Conservation (phyloP, 2,329 filamentous ascomycete species). For the Penicillium sp. region DNA sequence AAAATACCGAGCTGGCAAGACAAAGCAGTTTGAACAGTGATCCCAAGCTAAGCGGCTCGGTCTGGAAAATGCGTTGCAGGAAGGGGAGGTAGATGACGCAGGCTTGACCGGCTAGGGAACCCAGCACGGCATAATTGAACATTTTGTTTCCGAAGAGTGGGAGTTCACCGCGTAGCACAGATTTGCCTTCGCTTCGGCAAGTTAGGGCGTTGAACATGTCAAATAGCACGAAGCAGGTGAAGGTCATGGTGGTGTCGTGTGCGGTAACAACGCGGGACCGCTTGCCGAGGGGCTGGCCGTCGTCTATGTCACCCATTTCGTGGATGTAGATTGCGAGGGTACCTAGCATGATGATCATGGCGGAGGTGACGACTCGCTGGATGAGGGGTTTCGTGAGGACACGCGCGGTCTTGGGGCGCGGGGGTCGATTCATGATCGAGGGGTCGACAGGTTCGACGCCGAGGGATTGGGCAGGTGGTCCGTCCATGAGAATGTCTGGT, state of each 20-base stretch:
- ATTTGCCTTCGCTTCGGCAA: constrained; percentile 90
- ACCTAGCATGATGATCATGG: constrained; percentile 86
- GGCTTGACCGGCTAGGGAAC: constrained; percentile 82
- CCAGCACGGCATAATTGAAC: constrained; percentile 93
- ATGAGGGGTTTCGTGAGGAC: constrained; percentile 87
- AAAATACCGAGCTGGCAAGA: constrained; percentile 89
- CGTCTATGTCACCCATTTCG: constrained; percentile 78
- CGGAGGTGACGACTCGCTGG: constrained; percentile 82
- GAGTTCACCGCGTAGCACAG: constrained; percentile 82
- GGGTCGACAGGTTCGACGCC: constrained; percentile 95
- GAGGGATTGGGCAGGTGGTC: constrained; percentile 93
- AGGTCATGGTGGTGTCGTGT: constrained; percentile 98
- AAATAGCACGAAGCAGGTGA: constrained; percentile 97
- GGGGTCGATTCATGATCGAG: constrained; percentile 89
- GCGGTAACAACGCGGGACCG: constrained; percentile 72
- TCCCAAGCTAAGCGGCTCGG: constrained; percentile 74
- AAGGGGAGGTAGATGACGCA: constrained; percentile 94
- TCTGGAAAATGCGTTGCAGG: constrained; percentile 94
- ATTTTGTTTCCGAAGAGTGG: constrained; percentile 83
- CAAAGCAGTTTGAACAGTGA: constrained; percentile 75
- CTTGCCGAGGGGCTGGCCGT: constrained; percentile 43
- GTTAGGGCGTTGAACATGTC: constrained; percentile 99
- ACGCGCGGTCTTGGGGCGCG: constrained; percentile 81
- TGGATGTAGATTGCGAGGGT: constrained; percentile 89
- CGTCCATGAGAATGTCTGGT: constrained; percentile 98